These are phyloP conservation scores for Acanthochlamys bracteata DNA, from an alignment of 106 monocot species.

Conservation along the genomic window DNA sequence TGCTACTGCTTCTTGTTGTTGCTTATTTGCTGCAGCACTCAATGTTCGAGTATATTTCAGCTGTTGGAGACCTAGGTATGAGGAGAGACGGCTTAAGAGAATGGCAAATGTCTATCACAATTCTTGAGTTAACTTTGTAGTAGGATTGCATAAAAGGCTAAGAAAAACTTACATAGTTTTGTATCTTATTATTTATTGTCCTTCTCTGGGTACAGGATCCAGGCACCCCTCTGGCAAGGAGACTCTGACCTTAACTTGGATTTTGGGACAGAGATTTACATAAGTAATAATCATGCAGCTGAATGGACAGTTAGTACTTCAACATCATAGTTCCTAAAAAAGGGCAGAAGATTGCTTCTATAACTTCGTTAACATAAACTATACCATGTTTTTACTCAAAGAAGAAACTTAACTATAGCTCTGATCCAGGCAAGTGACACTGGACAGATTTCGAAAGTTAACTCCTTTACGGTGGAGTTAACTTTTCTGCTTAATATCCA, in stretches of 20 bases:
- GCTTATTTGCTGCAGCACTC: background rate
- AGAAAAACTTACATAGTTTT: background rate
- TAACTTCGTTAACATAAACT: background rate
- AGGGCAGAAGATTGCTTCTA: background rate
- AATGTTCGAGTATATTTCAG: constrained; percentile 28
- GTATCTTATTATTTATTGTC: background rate
- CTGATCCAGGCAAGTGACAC: too few species aligned
- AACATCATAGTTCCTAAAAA: constrained; percentile 38
- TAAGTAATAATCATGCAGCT: constrained; percentile 28
- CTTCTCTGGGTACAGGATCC: constrained; percentile 40
- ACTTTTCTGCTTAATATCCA: too few species aligned
- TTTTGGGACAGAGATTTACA: constrained; percentile 71
- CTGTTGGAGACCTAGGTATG: constrained; percentile 82
- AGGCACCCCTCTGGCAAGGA: constrained; percentile 41
- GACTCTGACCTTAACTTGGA: constrained; percentile 63
- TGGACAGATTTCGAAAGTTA: too few species aligned
- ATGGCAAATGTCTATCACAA: too few species aligned
- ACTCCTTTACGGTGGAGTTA: too few species aligned
- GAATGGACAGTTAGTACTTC: constrained; percentile 69
- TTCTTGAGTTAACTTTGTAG: too few species aligned
- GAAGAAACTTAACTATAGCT: too few species aligned
- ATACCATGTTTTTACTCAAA: too few species aligned
- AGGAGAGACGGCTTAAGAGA: constrained; percentile 60
- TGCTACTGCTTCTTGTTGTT: background rate
- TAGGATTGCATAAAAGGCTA: too few species aligned